Base-by-base conservation (phyloP, 2,329 filamentous ascomycete species). In the Colletotrichum sp. region DNA sequence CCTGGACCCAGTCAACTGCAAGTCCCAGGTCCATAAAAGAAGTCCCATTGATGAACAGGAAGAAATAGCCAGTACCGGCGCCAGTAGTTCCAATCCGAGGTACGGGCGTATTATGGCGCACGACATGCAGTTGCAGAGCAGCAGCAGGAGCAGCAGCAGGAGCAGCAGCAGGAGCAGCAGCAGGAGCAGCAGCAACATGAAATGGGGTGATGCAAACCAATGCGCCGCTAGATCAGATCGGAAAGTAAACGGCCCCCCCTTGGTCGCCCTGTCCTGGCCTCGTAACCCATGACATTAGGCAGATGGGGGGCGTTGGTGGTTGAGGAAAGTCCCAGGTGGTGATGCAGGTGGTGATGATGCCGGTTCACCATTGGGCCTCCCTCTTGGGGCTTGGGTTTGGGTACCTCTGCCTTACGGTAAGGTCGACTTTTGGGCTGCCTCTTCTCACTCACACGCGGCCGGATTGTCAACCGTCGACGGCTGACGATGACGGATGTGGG, bases 211-310 rank as follows among this genome's bases (percentile, higher is more conserved):
- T 58, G 74, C 65, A 71, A 64, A 36, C 58, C 64, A 68, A 68
- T 76, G 74, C 74, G 74, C 70, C 74, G 74, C 70, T 76, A 76
- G 74, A 74, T 73, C 58, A 52, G 74, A 76, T 76, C 34, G 70
- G 70, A 75, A 73, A 52, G 43, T 52, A 21, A 34, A 63, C 24
- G n/a, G 21, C n/a, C 48, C 15, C 15, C 26, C 65, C 12, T 36
- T 48, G 36, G 60, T n/a, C 57, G 26, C 57, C 26, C 32, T 60
- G 43, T 30, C 26, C 52, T 65, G 32, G 16, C 15, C 28, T 65
- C 32, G 21, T 30, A 52, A 48, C 67, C 60, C 43, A 13, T 63
- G 64, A 30, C 34, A 36, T 73, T 36, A 36, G 74, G 74, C 48
- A 68, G 26, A 21, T 52, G 60, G 24, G 43, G 55, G 15, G 70